Percentiles rank a stretch among this genome's conserved stretches.
Conservation (phyloP, 148 eudicot species). For the Silene conica region DNA sequence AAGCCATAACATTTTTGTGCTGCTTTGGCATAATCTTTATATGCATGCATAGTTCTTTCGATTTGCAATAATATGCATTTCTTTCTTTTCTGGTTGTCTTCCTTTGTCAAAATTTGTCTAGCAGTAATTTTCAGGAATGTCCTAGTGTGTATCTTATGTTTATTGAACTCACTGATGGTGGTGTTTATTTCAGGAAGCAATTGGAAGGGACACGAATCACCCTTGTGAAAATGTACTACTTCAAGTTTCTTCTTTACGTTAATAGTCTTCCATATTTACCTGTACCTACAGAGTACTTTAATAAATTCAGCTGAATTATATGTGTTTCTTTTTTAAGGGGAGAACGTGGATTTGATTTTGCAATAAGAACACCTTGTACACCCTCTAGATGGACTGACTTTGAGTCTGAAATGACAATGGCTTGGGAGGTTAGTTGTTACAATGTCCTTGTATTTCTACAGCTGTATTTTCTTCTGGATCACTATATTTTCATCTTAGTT, state of each 20-base stretch:
- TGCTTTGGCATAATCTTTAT: not conserved
- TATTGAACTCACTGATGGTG: constrained; percentile 15
- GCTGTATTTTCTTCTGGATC: not conserved
- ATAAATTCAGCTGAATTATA: constrained; percentile 11
- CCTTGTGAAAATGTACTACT: constrained; percentile 56
- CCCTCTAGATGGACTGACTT: constrained; percentile 92
- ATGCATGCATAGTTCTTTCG: not conserved
- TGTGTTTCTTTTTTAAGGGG: constrained; percentile 45
- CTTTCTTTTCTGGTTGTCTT: not conserved
- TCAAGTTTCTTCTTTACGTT: constrained; percentile 5
- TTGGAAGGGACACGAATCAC: constrained; percentile 97
- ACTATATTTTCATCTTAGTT: not conserved
- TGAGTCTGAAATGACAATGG: constrained; percentile 78
- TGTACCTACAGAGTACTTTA: not conserved
- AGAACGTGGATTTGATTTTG: constrained; percentile 77
- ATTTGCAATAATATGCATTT: not conserved
- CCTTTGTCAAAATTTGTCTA: not conserved
- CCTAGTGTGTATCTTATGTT: not conserved
- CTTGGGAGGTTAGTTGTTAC: constrained; percentile 74
- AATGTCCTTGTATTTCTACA: not conserved
- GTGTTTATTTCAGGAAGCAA: constrained; percentile 54
- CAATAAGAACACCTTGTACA: constrained; percentile 88
- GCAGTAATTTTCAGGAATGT: not conserved
- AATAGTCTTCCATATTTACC: constrained; percentile 12
- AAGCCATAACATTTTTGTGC: constrained; percentile 23